These are phyloP conservation scores for Saccharomycopsis sp. DNA, from an alignment of 805 yeast species.

Conservation along the genomic window DNA sequence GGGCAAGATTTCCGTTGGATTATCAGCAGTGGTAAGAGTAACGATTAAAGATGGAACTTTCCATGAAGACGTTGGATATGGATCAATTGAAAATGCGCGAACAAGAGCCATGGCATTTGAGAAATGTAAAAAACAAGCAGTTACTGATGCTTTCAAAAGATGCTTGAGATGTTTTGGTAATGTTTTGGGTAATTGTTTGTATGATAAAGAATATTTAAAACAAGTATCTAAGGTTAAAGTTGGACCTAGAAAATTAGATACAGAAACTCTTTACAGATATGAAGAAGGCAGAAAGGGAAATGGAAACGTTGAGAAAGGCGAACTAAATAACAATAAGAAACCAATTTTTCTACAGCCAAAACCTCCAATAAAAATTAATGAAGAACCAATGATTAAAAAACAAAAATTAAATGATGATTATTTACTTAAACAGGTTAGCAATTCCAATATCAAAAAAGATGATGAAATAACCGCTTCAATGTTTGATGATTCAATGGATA, in stretches of 20 bases:
- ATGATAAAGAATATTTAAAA: slow-evolving; percentile 56
- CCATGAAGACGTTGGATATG: slow-evolving; percentile 80
- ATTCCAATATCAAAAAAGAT: neutral
- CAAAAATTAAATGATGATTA: no score
- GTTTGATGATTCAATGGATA: slow-evolving; percentile 42
- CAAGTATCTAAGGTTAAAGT: slow-evolving; percentile 37
- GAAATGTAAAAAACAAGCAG: slow-evolving; percentile 74
- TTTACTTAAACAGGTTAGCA: neutral
- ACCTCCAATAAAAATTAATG: no score
- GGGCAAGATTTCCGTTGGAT: slow-evolving; percentile 51
- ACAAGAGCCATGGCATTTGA: slow-evolving; percentile 71
- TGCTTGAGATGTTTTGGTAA: slow-evolving; percentile 75
- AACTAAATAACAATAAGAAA: neutral
- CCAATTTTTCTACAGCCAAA: no score
- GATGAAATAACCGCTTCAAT: slow-evolving; percentile 11
- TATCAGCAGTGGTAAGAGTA: slow-evolving; percentile 64
- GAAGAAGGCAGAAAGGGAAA: slow-evolving; percentile 16
- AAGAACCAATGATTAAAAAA: neutral
- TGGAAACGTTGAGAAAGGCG: neutral
- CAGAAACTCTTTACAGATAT: slow-evolving; percentile 25
- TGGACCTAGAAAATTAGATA: slow-evolving; percentile 24
- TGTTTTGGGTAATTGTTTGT: slow-evolving; percentile 76
- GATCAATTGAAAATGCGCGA: slow-evolving; percentile 67
- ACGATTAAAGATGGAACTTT: slow-evolving; percentile 66
- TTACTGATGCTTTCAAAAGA: slow-evolving; percentile 73